These are phyloP conservation scores for Sporothrix curviconia DNA, from an alignment of 2,329 filamentous ascomycete species.

Conservation along the genomic window DNA sequence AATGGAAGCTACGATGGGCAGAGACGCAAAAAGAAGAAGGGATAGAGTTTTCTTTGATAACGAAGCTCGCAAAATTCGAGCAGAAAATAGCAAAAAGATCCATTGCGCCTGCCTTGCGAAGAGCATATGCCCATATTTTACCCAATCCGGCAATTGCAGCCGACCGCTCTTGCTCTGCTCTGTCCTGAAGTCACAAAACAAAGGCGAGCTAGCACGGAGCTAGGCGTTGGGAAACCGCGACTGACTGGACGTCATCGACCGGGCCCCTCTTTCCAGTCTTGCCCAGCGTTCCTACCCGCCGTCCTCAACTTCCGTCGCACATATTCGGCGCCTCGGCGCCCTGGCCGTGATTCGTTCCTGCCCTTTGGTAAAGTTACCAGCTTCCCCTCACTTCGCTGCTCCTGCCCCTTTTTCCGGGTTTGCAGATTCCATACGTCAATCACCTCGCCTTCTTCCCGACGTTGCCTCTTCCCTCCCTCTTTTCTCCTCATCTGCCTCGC, in stretches of 20 bases:
- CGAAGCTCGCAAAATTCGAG: background rate
- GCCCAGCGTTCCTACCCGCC: background rate
- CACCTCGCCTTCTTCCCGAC: background rate
- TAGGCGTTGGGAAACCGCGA: background rate
- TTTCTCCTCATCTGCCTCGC: no score
- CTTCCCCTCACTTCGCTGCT: background rate
- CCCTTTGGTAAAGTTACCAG: no score
- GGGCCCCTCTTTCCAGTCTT: constrained; percentile 4
- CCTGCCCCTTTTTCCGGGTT: background rate
- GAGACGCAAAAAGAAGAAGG: background rate
- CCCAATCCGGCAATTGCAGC: constrained; percentile 1
- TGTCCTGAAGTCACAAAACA: no score
- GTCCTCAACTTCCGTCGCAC: background rate
- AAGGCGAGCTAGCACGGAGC: background rate
- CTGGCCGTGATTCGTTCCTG: background rate
- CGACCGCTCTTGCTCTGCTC: background rate
- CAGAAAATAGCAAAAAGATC: background rate
- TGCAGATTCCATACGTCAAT: no score
- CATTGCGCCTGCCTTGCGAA: background rate
- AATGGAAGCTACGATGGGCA: no score
- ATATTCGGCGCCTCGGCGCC: constrained; percentile 1
- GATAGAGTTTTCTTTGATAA: no score
- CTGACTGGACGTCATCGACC: constrained; percentile 6
- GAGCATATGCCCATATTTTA: background rate
- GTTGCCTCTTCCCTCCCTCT: background rate